Conservation (phyloP, 352 stramenopile genomes). For the Phytophthora cryptogea region DNA sequence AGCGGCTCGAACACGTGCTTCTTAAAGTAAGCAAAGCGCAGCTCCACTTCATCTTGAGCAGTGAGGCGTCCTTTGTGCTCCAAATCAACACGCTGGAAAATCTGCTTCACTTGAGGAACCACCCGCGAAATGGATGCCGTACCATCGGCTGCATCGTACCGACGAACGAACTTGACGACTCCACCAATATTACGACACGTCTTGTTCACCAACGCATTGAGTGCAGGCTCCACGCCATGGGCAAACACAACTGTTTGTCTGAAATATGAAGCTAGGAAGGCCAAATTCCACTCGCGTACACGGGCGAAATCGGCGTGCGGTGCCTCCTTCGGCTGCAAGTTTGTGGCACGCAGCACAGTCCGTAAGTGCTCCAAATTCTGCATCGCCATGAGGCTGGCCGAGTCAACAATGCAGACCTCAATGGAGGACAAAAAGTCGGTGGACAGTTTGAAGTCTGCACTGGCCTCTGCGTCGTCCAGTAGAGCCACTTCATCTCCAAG, state of each 20-base stretch:
- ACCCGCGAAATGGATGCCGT: constrained; percentile 63
- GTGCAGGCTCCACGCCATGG: constrained; percentile 59
- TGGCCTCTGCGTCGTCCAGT: constrained; percentile 34
- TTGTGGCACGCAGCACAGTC: constrained; percentile 59
- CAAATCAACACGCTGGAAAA: constrained; percentile 80
- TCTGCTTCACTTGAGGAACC: constrained; percentile 74
- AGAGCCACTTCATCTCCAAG: constrained; percentile 68
- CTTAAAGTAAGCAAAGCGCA: constrained; percentile 79
- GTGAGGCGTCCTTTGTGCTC: constrained; percentile 29
- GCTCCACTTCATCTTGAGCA: constrained; percentile 53
- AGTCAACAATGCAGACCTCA: constrained; percentile 84
- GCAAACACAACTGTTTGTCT: constrained; percentile 75
- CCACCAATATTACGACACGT: constrained; percentile 63
- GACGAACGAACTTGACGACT: constrained; percentile 55
- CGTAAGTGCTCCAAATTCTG: constrained; percentile 84
- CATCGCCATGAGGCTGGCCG: constrained; percentile 76
- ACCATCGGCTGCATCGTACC: constrained; percentile 55
- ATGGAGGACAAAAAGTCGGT: constrained; percentile 76
- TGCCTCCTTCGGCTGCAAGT: constrained; percentile 69
- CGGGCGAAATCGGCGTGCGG: constrained; percentile 76
- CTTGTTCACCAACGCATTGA: constrained; percentile 66
- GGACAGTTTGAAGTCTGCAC: constrained; percentile 49
- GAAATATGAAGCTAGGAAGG: constrained; percentile 71
- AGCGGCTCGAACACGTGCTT: constrained; percentile 80
- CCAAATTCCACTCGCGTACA: constrained; percentile 75